Evolutionary conservation across 176 grass and related monocot species (phyloP), one percentile per base, ranked within the genome.

Genomic region (Ampelocalamus luodianensis): DNA sequence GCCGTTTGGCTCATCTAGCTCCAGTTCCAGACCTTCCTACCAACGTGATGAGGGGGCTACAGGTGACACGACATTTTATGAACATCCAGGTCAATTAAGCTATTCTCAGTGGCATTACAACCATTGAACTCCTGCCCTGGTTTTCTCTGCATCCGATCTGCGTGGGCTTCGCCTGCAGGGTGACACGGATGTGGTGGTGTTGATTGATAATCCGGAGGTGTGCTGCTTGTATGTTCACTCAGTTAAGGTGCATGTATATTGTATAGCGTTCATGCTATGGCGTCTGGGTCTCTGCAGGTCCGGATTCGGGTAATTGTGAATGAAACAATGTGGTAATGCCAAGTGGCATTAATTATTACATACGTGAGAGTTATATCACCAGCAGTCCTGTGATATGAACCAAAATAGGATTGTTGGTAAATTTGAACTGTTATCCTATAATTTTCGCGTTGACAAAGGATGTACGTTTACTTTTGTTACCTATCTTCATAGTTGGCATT

Each of bases 1-100:
- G 85, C 88, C 85, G 42, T 88, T 83, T 65, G 79, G 72, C 27
- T 63, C 71, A 34, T 85, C 85, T 9, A 81, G 36, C 77, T 77
- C 90, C 24, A 68, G 58, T 71, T 86, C 83, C 13, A 69, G 51
- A 27, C 79, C 85, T 44, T 82, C 80, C 20, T 38, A 58, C 22
- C 43, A 72, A 58, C 18, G 58, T 2, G 80, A 82, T 2, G 80
- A 82, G 20, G 45, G 75, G 12, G 64, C 3, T 13, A 26, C 71
- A 81, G 71, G 69, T 27, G 44, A 63, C 49, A 65, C 70, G 71
- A 40, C 68, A 8, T 64, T 71, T 5, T 71, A 84, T 72, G 80
- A 87, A 71, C 77, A 87, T 64, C 68, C 68, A 17, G 55, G 45
- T 20, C 59, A 18, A 34, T 72, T 77, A 51, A 36, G 72, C 59